Evolutionary conservation across 2,329 filamentous ascomycete genomes (phyloP), one percentile per base, ranked within the genome.

Genomic region (Cladosporium sp.): DNA sequence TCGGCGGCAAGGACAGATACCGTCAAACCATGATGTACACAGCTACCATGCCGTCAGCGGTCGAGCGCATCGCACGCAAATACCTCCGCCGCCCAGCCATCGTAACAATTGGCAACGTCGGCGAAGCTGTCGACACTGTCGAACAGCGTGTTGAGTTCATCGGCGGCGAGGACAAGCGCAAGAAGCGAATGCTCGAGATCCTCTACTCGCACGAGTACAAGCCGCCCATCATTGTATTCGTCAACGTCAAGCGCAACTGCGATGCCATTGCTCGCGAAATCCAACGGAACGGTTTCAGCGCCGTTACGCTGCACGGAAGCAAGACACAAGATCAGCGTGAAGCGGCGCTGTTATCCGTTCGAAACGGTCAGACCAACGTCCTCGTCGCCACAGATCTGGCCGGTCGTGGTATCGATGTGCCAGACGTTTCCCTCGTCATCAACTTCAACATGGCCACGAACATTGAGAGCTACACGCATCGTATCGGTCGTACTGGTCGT

Each of bases 11-110:
- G 64, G 88, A 91, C 67, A 83, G 89, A 20, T 97, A 97, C 77
- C 82, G 94, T 59, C 93, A 99, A 74, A 99, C 94, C 0, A 99
- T 99, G 94, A 99, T 99, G 94, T 99, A 97, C 84, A 97, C 94
- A 63, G 94, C 94, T 54, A 99, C 94, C 25, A 99, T 99, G 94
- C 92, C 94, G 1, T 78, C 89, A 0, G 85, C 89, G 0, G 90
- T 99, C 15, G 94, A 99, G 72, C 89, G 90, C 61, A 97, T 99
- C 62, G 94, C 94, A n/a, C 88, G 92, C 67, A 96, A 96, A 71
- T 99, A 99, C 70, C 84, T 97, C 15, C 89, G 93, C 0, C 85
- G 94, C 12, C 94, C 94, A 0, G 94, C 94, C 19, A 94, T 92
- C 51, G 91, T 97, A 37, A 96, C 89, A 0, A 97, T 99, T 62